A percentile compares a stretch with the other conserved stretches of the same genome.
Conservation (phyloP, 495 filamentous ascomycete species). For the Tuber microsphaerosporum region DNA sequence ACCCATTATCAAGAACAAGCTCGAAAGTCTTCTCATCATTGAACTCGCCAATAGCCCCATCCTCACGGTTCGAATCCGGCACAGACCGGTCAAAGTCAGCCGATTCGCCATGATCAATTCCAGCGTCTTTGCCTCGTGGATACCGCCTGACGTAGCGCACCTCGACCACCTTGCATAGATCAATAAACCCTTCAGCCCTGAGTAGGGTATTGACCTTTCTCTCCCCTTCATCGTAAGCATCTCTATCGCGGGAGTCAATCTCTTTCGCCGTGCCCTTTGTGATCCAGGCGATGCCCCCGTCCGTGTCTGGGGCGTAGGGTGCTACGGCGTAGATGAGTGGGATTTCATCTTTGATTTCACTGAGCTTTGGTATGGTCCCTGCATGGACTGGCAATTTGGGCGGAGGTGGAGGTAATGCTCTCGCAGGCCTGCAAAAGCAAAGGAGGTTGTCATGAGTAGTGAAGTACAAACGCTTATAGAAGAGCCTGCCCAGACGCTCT, state of each 20-base stretch:
- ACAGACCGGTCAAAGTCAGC: slow-evolving; percentile 50
- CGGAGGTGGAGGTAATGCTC: slow-evolving; percentile 59
- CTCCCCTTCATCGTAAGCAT: slow-evolving; percentile 57
- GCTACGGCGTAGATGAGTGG: slow-evolving; percentile 60
- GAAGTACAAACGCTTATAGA: slow-evolving; percentile 66
- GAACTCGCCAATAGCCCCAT: slow-evolving; percentile 47
- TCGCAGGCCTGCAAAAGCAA: slow-evolving; percentile 60
- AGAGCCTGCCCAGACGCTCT: slow-evolving; percentile 57
- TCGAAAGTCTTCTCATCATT: slow-evolving; percentile 60
- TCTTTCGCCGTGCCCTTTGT: slow-evolving; percentile 45
- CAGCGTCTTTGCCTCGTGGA: slow-evolving; percentile 49
- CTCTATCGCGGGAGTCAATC: slow-evolving; percentile 50
- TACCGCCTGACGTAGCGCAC: slow-evolving; percentile 52
- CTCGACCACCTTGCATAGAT: slow-evolving; percentile 54
- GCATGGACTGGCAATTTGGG: slow-evolving; percentile 49
- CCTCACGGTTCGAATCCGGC: slow-evolving; percentile 47
- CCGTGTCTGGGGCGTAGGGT: slow-evolving; percentile 53
- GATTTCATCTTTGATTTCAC: slow-evolving; percentile 52
- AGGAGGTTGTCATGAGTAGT: slow-evolving; percentile 62
- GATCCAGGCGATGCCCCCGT: slow-evolving; percentile 56
- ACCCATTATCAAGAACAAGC: slow-evolving; percentile 55
- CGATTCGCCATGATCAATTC: slow-evolving; percentile 48
- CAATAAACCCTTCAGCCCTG: slow-evolving; percentile 60
- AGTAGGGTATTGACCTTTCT: slow-evolving; percentile 56
- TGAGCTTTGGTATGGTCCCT: slow-evolving; percentile 51